These are phyloP conservation scores for Dacryopinax spathularia DNA, from an alignment of 768 basidiomycete species.

Conservation along the genomic window DNA sequence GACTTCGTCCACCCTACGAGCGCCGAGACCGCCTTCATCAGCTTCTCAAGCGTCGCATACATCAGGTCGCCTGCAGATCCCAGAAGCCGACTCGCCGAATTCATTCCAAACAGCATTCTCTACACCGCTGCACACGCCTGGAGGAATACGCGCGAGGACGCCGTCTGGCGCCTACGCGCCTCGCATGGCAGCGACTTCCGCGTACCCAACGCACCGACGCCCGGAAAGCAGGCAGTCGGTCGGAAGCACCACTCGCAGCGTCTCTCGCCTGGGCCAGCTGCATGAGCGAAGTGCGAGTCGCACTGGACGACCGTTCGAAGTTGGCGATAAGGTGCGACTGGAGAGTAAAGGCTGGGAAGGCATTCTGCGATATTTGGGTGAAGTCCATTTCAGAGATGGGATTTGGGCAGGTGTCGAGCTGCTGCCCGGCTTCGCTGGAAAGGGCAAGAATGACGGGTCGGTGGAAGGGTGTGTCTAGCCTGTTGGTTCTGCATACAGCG, in stretches of 20 bases:
- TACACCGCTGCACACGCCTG: neutral
- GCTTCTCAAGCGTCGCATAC: neutral
- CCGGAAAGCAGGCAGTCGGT: slow-evolving; percentile 59
- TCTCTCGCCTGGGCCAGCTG: slow-evolving; percentile 29
- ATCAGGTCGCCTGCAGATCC: neutral
- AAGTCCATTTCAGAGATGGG: slow-evolving; percentile 78
- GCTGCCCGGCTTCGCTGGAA: slow-evolving; percentile 66
- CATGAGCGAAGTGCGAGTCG: slow-evolving; percentile 21
- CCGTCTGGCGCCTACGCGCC: neutral
- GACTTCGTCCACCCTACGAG: neutral
- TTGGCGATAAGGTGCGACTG: slow-evolving; percentile 74
- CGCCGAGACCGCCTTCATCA: slow-evolving; percentile 6
- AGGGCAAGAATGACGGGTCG: slow-evolving; percentile 89
- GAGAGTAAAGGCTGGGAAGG: slow-evolving; percentile 86
- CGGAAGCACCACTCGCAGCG: slow-evolving; percentile 30
- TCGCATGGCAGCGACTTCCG: neutral
- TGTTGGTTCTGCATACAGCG: slow-evolving; percentile 7
- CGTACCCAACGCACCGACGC: slow-evolving; percentile 21
- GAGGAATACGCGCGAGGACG: neutral
- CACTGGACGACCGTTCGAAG: slow-evolving; percentile 27
- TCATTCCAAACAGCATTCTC: slow-evolving; percentile 7
- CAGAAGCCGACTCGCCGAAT: neutral
- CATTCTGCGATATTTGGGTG: slow-evolving; percentile 60
- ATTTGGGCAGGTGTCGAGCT: slow-evolving; percentile 91
- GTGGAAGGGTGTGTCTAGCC: slow-evolving; percentile 60